Evolutionary conservation across 768 basidiomycete species (phyloP).

Genomic region (Suillus weaverae): DNA sequence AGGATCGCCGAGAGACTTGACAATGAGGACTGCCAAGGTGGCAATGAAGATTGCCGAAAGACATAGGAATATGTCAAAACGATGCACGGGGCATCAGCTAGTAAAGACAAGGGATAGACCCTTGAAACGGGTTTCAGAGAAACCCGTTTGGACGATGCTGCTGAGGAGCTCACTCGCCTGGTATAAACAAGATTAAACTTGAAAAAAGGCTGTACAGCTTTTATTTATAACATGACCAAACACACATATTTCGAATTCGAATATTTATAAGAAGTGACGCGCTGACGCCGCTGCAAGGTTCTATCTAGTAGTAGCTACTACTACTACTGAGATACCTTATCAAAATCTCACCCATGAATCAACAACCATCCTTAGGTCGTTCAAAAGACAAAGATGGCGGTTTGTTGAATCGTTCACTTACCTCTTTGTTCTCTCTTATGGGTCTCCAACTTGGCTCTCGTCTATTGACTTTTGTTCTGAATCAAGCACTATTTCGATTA

Average conservation of each 20-base stretch:
- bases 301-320: not conserved
- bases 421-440: constrained; percentile 66
- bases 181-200: too few relatives aligned
- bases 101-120: too few relatives aligned
- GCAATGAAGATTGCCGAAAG: too few relatives aligned
- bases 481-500: constrained; percentile 83
- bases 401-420: constrained; percentile 33
- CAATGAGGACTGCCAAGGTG: too few relatives aligned
- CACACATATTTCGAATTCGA: not conserved
- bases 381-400: constrained; percentile 9
- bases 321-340: not conserved
- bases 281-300: too few relatives aligned
- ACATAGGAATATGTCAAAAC: too few relatives aligned
- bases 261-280: too few relatives aligned
- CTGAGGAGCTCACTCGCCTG: too few relatives aligned
- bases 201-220: not conserved
- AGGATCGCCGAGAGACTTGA: too few relatives aligned
- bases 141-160: too few relatives aligned
- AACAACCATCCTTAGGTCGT: not conserved
- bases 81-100: too few relatives aligned
- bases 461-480: constrained; percentile 82
- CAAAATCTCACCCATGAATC: not conserved
- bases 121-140: too few relatives aligned
- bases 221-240: constrained; percentile 4
- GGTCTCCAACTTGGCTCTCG: constrained; percentile 85